Percentiles rank a stretch among this genome's conserved stretches.
Evolutionary conservation across 1,284 basidiomycete species (phyloP).

Genomic region (Puccinia brachypodii): DNA sequence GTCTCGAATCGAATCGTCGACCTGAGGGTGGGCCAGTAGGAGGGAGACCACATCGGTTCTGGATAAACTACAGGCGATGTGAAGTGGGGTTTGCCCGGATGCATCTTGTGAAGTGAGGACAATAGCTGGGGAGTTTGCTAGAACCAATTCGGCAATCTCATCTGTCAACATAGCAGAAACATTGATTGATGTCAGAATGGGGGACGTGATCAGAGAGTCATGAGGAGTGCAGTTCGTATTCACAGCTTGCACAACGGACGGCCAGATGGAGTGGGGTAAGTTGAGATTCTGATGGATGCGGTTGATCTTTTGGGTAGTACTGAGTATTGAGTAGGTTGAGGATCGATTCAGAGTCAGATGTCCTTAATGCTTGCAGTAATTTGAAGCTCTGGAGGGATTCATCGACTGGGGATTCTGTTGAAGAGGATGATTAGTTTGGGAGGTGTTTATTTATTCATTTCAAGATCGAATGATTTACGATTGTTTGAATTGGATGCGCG

Average conservation of each 20-base stretch:
- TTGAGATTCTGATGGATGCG: neutral
- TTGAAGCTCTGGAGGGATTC: constrained; percentile 76
- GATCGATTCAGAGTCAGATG: constrained; percentile 74
- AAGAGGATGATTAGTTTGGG: neutral
- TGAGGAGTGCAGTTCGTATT: constrained; percentile 56
- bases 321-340: constrained; percentile 64
- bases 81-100: constrained; percentile 73
- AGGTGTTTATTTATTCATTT: neutral
- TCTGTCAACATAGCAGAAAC: constrained; percentile 54
- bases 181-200: neutral
- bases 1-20: constrained; percentile 79
- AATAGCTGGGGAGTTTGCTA: constrained; percentile 50
- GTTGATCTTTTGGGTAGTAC: neutral
- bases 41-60: constrained; percentile 68
- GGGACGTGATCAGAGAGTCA: neutral
- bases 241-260: constrained; percentile 77
- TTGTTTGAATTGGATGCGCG: neutral
- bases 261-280: constrained; percentile 72
- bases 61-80: constrained; percentile 79
- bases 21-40: constrained; percentile 53
- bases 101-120: constrained; percentile 53
- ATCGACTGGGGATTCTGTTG: constrained; percentile 23
- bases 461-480: neutral
- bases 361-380: constrained; percentile 73
- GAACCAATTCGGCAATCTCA: constrained; percentile 58